A percentile compares a stretch with the other conserved stretches of the same genome.
Conservation (phyloP, 495 filamentous ascomycete genomes). For the Xylaria curta region DNA sequence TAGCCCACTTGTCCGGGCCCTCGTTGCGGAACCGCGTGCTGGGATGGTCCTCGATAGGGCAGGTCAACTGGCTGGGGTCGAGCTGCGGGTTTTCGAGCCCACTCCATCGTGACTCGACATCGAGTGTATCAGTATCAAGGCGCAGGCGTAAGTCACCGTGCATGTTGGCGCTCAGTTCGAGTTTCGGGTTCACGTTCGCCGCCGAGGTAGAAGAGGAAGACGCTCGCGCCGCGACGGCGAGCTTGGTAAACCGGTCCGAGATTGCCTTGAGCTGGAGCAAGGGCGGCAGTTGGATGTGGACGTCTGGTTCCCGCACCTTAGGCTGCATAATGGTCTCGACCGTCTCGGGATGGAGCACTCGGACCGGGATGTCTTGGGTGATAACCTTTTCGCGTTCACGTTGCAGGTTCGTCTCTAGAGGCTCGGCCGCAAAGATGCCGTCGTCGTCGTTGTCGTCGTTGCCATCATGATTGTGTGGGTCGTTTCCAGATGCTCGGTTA, state of each 20-base stretch:
- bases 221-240: constrained; percentile 55
- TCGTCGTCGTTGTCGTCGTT: constrained; percentile 39
- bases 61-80: constrained; percentile 71
- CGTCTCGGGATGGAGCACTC: constrained; percentile 77
- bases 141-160: constrained; percentile 80
- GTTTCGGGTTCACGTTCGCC: constrained; percentile 54
- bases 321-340: constrained; percentile 91
- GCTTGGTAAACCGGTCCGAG: constrained; percentile 90
- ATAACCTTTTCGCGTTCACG: constrained; percentile 82
- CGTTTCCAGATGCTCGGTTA: constrained; percentile 31
- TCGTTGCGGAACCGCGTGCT: constrained; percentile 69
- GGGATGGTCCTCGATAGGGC: constrained; percentile 73
- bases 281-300: constrained; percentile 87
- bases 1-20: constrained; percentile 75
- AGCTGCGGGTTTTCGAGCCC: constrained; percentile 83
- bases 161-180: constrained; percentile 88
- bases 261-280: constrained; percentile 86
- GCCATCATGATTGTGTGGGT: constrained; percentile 21
- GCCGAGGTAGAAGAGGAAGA: constrained; percentile 28
- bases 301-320: constrained; percentile 86
- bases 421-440: constrained; percentile 55
- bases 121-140: constrained; percentile 77
- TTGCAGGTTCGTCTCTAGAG: constrained; percentile 54
- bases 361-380: constrained; percentile 95
- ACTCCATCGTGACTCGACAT: constrained; percentile 82